These are phyloP conservation scores for Umbelopsis sp. DNA, from an alignment of 371 early-diverging fungal species.

Conservation along the genomic window DNA sequence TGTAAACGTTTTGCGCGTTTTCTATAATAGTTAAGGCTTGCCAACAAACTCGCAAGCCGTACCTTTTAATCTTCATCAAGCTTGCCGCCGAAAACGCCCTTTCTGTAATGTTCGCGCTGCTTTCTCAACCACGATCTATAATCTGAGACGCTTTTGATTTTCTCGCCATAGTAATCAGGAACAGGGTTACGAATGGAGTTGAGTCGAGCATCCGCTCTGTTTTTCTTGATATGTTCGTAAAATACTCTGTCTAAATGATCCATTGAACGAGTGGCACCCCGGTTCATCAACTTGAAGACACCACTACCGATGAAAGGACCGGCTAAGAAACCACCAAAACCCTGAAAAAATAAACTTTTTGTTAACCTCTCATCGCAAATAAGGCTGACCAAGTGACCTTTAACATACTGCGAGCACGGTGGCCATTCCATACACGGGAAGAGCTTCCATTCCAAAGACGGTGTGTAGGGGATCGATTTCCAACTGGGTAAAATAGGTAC, in stretches of 20 bases:
- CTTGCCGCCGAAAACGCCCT: constrained; percentile 67
- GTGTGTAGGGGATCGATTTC: constrained; percentile 80
- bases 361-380: not conserved
- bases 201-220: constrained; percentile 79
- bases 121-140: constrained; percentile 91
- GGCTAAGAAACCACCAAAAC: constrained; percentile 65
- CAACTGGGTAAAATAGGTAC: constrained; percentile 72
- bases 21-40: constrained; percentile 1
- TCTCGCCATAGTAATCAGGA: constrained; percentile 95
- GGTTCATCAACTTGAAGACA: constrained; percentile 65
- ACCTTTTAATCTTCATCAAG: constrained; percentile 25
- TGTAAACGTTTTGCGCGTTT: not conserved
- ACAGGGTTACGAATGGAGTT: constrained; percentile 80
- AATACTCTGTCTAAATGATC: constrained; percentile 79
- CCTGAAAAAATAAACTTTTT: constrained; percentile 33
- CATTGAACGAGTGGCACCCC: constrained; percentile 56
- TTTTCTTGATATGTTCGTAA: constrained; percentile 76
- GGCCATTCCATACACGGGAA: constrained; percentile 65
- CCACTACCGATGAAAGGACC: constrained; percentile 74
- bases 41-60: not conserved
- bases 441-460: constrained; percentile 81
- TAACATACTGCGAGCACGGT: constrained; percentile 57
- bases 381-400: not conserved
- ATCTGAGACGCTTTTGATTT: constrained; percentile 78
- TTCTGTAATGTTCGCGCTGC: constrained; percentile 81